These are phyloP conservation scores for Lycium ferocissimum DNA, from an alignment of 257 asterid genomes.

Conservation along the genomic window DNA sequence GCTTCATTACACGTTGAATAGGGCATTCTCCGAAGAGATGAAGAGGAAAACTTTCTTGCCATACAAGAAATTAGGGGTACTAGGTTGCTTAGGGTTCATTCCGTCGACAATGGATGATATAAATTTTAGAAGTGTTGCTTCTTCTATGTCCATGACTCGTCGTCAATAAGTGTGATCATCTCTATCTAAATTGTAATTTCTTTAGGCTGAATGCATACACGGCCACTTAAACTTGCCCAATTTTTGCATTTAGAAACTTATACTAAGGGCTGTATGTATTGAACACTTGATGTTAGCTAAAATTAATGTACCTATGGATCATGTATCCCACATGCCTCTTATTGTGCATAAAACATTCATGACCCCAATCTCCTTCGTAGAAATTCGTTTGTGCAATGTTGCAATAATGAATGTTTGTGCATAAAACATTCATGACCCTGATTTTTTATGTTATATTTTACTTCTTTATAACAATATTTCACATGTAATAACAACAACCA, in stretches of 20 bases:
- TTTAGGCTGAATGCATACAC: no score
- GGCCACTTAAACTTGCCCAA: no score
- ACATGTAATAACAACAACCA: no score
- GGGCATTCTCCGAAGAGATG: slow-evolving; percentile 80
- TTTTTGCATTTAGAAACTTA: no score
- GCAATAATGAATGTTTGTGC: background rate
- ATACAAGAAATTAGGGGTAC: slow-evolving; percentile 63
- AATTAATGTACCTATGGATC: no score
- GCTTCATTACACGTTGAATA: slow-evolving; percentile 72
- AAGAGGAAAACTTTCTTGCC: slow-evolving; percentile 82
- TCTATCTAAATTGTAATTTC: background rate
- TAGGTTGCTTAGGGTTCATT: slow-evolving; percentile 83
- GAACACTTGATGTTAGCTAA: no score
- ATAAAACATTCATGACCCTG: no score
- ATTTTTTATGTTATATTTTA: no score
- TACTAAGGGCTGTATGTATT: no score
- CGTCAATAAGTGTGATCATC: background rate
- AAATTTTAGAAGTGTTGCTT: slow-evolving; percentile 47
- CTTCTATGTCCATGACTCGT: slow-evolving; percentile 35
- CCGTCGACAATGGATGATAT: slow-evolving; percentile 44
- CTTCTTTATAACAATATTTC: no score
- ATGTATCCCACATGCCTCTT: no score
- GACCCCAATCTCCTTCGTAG: background rate
- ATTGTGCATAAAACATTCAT: background rate
- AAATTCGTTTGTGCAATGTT: background rate